Evolutionary conservation across 257 asterid genomes (phyloP).

Genomic region (Thymus mandschuricus): DNA sequence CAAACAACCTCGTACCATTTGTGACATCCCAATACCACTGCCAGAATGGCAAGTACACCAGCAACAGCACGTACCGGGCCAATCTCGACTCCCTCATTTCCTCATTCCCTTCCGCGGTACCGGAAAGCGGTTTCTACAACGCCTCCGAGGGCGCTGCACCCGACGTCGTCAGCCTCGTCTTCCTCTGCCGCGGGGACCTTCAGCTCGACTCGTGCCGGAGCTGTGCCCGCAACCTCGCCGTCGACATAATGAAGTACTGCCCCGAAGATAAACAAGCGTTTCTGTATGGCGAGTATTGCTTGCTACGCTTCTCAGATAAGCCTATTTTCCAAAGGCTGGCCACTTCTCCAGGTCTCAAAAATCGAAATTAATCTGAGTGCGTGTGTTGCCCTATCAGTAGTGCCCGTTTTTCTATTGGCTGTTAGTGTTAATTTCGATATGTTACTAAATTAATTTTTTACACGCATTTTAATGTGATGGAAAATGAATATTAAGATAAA

Average conservation of each 20-base stretch:
- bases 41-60: neutral
- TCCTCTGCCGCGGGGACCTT: neutral
- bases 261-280: neutral
- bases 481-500: no score
- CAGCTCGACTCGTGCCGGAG: neutral
- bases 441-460: no score
- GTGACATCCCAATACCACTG: neutral
- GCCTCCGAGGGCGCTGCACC: neutral
- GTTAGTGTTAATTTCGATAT: no score
- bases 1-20: neutral
- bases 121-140: neutral
- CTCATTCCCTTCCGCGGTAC: no score
- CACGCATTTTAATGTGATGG: no score
- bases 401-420: no score
- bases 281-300: neutral
- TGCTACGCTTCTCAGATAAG: conserved; percentile 2
- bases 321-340: neutral
- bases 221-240: neutral
- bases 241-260: neutral
- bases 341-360: neutral
- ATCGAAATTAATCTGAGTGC: no score
- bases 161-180: neutral
- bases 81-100: neutral
- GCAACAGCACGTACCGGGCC: neutral
- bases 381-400: no score